Percentiles rank a stretch among this genome's conserved stretches.
phyloP scores from a whole-genome alignment of 192 early-diverging fungal genomes.

The Entomortierella parvispora region DNA sequence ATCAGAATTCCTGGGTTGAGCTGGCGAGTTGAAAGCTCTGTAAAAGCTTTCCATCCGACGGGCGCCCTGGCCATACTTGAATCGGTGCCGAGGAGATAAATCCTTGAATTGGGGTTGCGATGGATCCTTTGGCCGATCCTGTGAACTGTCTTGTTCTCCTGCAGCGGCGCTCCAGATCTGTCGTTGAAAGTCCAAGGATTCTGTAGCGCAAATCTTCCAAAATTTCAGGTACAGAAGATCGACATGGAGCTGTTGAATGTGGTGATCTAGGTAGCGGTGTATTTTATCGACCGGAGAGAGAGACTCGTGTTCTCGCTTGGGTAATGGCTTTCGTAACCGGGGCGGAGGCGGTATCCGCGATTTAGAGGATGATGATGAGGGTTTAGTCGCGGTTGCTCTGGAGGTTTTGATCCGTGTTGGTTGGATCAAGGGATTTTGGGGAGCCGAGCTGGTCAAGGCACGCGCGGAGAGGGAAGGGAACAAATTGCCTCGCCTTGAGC shows the following conservation, averaged over 20 bases:
- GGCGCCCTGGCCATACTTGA: not conserved
- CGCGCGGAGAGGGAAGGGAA: too few species aligned
- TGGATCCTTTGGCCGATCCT: too few species aligned
- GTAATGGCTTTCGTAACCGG: not conserved
- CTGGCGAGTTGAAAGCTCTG: constrained; percentile 22
- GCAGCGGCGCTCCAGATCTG: constrained; percentile 20
- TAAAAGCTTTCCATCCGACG: constrained; percentile 14
- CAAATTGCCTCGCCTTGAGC: not conserved
- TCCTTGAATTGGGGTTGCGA: not conserved
- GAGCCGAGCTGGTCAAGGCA: not conserved
- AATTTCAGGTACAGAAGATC: constrained; percentile 36
- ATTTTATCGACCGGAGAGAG: not conserved
- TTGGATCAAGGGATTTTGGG: not conserved
- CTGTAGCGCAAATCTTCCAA: constrained; percentile 30
- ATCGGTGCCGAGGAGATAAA: not conserved
- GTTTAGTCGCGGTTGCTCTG: not conserved
- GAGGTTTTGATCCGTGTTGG: not conserved
- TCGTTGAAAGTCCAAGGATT: constrained; percentile 19
- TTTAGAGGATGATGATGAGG: not conserved
- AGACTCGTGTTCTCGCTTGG: not conserved
- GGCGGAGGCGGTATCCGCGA: not conserved
- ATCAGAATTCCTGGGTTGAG: not conserved
- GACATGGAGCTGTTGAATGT: constrained; percentile 13
- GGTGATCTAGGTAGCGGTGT: constrained; percentile 14
- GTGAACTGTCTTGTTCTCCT: too few species aligned